These are phyloP conservation scores for Fusarium sp. DNA, from an alignment of 2,329 filamentous ascomycete species.

Conservation along the genomic window DNA sequence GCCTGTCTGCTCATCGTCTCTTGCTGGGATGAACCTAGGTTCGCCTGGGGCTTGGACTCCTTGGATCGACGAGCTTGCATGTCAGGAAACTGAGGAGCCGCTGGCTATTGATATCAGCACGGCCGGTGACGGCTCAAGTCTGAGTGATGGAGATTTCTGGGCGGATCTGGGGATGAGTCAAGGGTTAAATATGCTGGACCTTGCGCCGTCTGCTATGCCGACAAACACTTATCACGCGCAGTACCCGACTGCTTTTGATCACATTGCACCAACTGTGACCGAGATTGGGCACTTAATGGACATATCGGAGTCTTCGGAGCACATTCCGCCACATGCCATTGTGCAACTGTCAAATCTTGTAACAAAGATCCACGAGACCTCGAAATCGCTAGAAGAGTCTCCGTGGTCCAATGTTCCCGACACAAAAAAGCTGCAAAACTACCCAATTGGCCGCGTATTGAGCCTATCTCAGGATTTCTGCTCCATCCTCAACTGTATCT, in stretches of 20 bases:
- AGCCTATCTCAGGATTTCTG: background rate
- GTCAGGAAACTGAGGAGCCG: rapidly evolving
- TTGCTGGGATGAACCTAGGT: background rate
- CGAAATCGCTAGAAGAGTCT: rapidly evolving
- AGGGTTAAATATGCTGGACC: background rate
- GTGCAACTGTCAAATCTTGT: background rate
- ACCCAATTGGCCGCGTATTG: background rate
- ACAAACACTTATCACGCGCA: background rate
- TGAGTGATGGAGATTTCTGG: background rate
- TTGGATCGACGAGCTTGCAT: background rate
- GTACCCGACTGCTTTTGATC: background rate
- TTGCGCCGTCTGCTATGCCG: background rate
- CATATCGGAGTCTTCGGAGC: background rate
- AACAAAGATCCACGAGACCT: background rate
- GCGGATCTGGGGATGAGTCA: background rate
- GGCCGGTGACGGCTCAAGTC: background rate
- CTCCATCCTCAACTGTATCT: background rate
- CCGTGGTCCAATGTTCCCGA: background rate
- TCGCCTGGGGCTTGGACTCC: background rate
- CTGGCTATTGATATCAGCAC: rapidly evolving
- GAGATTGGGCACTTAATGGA: background rate
- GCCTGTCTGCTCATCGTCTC: background rate
- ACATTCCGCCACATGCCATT: background rate
- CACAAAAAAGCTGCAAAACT: background rate
- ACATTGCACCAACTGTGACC: rapidly evolving